phyloP scores from a whole-genome alignment of 371 early-diverging fungal genomes.

The Umbelopsis sp. region DNA sequence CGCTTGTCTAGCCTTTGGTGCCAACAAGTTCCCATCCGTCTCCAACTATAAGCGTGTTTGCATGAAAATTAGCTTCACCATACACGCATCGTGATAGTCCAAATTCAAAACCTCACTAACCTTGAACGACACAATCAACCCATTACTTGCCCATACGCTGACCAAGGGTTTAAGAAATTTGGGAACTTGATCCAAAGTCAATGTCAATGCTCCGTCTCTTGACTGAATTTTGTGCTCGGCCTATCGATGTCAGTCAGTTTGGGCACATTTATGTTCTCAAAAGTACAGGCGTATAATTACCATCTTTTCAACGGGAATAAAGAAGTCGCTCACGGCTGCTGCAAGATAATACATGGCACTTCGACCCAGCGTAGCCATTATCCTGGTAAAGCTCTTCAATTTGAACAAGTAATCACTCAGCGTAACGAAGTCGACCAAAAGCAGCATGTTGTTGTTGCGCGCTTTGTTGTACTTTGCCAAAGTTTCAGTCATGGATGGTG shows the following conservation, averaged over 20 bases:
- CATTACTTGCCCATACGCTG: constrained; percentile 85
- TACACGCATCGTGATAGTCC: no score
- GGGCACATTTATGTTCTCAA: no score
- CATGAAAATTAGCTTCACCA: no score
- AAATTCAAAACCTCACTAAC: constrained; percentile 30
- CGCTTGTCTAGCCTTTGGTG: constrained; percentile 81
- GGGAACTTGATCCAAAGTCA: constrained; percentile 94
- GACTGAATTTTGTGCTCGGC: constrained; percentile 97
- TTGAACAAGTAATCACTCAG: constrained; percentile 93
- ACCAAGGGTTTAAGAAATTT: constrained; percentile 94
- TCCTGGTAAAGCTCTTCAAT: constrained; percentile 73
- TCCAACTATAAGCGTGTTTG: constrained; percentile 65
- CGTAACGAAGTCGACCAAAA: constrained; percentile 88
- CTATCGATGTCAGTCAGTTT: constrained; percentile 34
- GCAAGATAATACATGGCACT: constrained; percentile 94
- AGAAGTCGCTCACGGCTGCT: constrained; percentile 98
- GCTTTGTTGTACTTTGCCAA: constrained; percentile 62
- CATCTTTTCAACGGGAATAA: constrained; percentile 90
- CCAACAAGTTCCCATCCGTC: constrained; percentile 84
- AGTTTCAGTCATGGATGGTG: constrained; percentile 62
- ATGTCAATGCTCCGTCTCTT: constrained; percentile 77
- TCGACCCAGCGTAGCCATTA: constrained; percentile 66
- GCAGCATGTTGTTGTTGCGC: constrained; percentile 64
- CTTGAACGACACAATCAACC: constrained; percentile 96
- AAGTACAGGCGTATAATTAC: constrained; percentile 37